Conservation (phyloP, 1,284 basidiomycete genomes). For the Cutaneotrichosporon dermatis region DNA sequence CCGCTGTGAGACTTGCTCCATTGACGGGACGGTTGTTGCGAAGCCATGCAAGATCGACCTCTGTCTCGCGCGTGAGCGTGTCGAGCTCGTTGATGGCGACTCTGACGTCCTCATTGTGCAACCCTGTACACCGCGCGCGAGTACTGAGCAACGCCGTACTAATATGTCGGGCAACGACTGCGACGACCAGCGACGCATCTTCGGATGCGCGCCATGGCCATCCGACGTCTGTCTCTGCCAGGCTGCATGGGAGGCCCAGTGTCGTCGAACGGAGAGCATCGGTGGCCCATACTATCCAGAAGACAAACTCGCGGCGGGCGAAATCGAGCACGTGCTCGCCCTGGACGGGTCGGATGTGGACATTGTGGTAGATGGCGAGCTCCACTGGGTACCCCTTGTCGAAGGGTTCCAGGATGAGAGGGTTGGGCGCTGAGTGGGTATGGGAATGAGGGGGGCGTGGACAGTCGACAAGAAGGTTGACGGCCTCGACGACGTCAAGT, state of each 20-base stretch:
- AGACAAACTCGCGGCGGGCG: conserved; percentile 1
- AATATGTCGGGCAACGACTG: neutral
- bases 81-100: neutral
- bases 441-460: too few relatives aligned
- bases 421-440: neutral
- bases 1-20: too few relatives aligned
- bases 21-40: too few relatives aligned
- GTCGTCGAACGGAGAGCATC: conserved; percentile 8
- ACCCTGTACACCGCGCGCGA: neutral
- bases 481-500: conserved; percentile 8
- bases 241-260: neutral
- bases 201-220: conserved; percentile 1
- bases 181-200: conserved; percentile 1
- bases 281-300: neutral
- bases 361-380: conserved; percentile 6
- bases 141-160: conserved; percentile 2
- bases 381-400: conserved; percentile 8
- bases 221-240: conserved; percentile 9
- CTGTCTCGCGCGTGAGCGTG: neutral
- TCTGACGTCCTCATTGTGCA: neutral
- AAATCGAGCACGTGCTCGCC: neutral
- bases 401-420: conserved; percentile 2
- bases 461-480: conserved; percentile 5
- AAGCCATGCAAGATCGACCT: neutral
- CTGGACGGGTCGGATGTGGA: neutral